These are phyloP conservation scores for Ophiocordyceps camponoti-leonardi DNA, from an alignment of 2,329 filamentous ascomycete species.

Conservation along the genomic window DNA sequence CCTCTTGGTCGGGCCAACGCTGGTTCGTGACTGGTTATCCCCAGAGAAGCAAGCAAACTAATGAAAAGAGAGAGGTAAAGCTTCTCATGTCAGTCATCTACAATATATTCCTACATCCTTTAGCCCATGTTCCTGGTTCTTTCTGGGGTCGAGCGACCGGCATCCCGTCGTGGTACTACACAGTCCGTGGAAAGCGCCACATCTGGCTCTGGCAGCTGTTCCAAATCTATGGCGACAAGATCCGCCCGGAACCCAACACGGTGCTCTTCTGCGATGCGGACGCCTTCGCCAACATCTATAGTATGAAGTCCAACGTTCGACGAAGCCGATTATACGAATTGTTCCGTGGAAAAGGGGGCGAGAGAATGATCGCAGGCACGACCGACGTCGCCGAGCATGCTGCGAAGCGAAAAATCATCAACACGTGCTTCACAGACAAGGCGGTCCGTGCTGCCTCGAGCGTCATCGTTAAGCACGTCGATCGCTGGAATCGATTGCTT, in stretches of 20 bases:
- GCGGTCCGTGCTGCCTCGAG: not conserved
- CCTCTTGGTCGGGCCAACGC: too few relatives aligned
- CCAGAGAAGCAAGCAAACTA: too few relatives aligned
- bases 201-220: slow-evolving; percentile 2
- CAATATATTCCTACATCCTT: slow-evolving; percentile 2
- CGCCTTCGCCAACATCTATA: slow-evolving; percentile 1
- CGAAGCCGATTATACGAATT: slow-evolving; percentile 1
- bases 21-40: too few relatives aligned
- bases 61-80: too few relatives aligned
- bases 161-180: slow-evolving; percentile 1
- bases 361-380: not conserved
- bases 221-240: slow-evolving; percentile 1
- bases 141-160: not conserved
- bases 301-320: slow-evolving; percentile 1
- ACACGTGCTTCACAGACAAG: slow-evolving; percentile 1
- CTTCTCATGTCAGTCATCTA: not conserved
- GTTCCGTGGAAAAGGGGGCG: not conserved
- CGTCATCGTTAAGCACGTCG: slow-evolving; percentile 1
- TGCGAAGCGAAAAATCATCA: not conserved
- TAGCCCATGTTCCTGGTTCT: slow-evolving; percentile 1
- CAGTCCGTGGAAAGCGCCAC: not conserved
- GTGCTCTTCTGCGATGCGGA: slow-evolving; percentile 1
- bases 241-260: slow-evolving; percentile 1
- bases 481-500: slow-evolving; percentile 2
- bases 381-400: slow-evolving; percentile 1